A percentile compares a stretch with the other conserved stretches of the same genome.
phyloP scores from a whole-genome alignment of 163 green algal species.

The Scenedesmus sp. region DNA sequence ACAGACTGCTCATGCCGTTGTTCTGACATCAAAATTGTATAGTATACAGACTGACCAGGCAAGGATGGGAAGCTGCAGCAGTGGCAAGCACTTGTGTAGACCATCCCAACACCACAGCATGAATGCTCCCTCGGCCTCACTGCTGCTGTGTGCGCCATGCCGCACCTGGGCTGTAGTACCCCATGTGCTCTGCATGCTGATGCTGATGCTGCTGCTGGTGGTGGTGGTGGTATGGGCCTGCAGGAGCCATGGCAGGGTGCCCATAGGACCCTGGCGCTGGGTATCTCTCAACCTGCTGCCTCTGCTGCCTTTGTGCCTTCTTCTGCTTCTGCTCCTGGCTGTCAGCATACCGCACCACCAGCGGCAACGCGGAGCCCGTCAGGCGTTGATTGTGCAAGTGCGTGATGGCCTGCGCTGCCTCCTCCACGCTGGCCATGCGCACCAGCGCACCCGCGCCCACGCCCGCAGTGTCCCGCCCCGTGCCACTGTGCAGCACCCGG shows the following conservation, averaged over 20 bases:
- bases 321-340: constrained; percentile 74
- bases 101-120: neutral
- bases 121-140: neutral
- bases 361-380: constrained; percentile 59
- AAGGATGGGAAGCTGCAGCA: too few species aligned
- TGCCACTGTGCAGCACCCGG: constrained; percentile 62
- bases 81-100: too few species aligned
- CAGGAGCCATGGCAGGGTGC: neutral
- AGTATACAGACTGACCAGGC: too few species aligned
- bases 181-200: constrained; percentile 27
- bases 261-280: neutral
- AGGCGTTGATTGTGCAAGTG: constrained; percentile 68
- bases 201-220: too few species aligned
- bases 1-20: too few species aligned
- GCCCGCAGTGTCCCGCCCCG: constrained; percentile 49
- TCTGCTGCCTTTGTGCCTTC: constrained; percentile 46
- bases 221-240: neutral
- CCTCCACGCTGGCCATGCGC: constrained; percentile 66
- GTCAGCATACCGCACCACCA: constrained; percentile 79
- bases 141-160: neutral
- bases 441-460: constrained; percentile 67
- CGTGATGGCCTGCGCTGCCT: constrained; percentile 68
- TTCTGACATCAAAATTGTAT: too few species aligned
- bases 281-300: constrained; percentile 10
- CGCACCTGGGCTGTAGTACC: neutral